Conservation (phyloP, 108 stramenopile species). For the Stephanodiscus minutulus region DNA sequence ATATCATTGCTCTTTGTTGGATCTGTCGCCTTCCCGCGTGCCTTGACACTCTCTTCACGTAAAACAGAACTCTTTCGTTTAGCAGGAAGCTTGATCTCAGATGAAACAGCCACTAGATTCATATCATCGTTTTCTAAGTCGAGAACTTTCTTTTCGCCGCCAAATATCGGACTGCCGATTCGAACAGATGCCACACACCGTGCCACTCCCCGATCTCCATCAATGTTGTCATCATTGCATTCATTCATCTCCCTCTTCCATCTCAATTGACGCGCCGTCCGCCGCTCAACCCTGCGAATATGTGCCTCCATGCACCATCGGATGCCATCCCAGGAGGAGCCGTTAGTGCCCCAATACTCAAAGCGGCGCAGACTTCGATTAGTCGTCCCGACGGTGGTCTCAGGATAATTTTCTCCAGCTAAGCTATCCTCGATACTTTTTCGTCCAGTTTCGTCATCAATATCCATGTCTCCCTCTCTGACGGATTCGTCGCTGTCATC, state of each 20-base stretch:
- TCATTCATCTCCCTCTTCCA: slow-evolving; percentile 9
- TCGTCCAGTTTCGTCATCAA: slow-evolving; percentile 42
- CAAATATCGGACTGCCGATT: slow-evolving; percentile 3
- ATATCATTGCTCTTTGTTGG: background rate
- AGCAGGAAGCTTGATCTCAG: background rate
- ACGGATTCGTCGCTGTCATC: slow-evolving; percentile 8
- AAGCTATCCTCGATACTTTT: background rate
- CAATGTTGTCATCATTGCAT: slow-evolving; percentile 1
- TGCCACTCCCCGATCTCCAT: slow-evolving; percentile 1
- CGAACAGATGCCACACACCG: slow-evolving; percentile 22
- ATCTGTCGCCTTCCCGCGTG: background rate
- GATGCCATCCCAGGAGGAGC: slow-evolving; percentile 37
- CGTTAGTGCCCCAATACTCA: slow-evolving; percentile 26
- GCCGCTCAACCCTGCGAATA: slow-evolving; percentile 29
- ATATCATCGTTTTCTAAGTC: background rate
- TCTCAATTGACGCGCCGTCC: slow-evolving; percentile 20
- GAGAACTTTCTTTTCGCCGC: slow-evolving; percentile 13
- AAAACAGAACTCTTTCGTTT: slow-evolving; percentile 29
- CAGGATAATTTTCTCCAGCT: slow-evolving; percentile 6
- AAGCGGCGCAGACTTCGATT: slow-evolving; percentile 6
- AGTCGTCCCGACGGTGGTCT: background rate
- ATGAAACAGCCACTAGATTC: background rate
- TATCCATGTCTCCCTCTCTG: slow-evolving; percentile 8
- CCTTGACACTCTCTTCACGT: background rate
- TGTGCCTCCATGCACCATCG: slow-evolving; percentile 46